Percentiles rank a stretch among this genome's conserved stretches.
Conservation (phyloP, 2,329 filamentous ascomycete genomes). For the Penicillium glabrum region DNA sequence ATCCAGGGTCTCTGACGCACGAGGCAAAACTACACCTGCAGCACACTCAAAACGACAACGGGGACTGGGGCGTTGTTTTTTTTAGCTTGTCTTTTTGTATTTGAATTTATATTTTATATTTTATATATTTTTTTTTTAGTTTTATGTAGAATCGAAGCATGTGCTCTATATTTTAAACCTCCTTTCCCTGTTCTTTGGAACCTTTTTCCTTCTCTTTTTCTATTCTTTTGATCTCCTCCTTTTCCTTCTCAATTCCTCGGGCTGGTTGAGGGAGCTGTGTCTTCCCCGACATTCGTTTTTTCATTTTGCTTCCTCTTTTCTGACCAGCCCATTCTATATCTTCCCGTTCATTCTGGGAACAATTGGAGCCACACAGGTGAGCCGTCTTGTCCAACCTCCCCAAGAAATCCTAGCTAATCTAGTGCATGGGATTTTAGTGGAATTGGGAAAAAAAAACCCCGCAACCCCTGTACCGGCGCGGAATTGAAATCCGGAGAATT, state of each 20-base stretch:
- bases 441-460: neutral
- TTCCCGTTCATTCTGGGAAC: neutral
- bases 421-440: neutral
- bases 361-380: constrained; percentile 9
- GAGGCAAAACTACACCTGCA: constrained; percentile 44
- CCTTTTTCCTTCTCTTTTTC: constrained; percentile 15
- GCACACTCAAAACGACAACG: constrained; percentile 42
- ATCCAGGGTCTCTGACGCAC: constrained; percentile 45
- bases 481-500: neutral
- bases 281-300: constrained; percentile 27
- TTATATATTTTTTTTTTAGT: constrained; percentile 11
- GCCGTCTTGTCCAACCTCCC: neutral
- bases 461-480: neutral
- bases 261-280: constrained; percentile 25
- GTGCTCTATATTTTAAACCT: constrained; percentile 27
- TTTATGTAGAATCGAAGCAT: constrained; percentile 18
- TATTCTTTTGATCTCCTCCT: constrained; percentile 14
- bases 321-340: constrained; percentile 7
- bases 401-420: neutral
- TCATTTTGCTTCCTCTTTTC: constrained; percentile 10
- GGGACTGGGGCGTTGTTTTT: constrained; percentile 22
- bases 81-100: constrained; percentile 15
- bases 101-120: constrained; percentile 3
- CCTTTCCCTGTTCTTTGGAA: constrained; percentile 6
- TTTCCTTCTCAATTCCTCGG: constrained; percentile 16